Conservation (phyloP, 148 eudicot species). For the Cornus controversa region DNA sequence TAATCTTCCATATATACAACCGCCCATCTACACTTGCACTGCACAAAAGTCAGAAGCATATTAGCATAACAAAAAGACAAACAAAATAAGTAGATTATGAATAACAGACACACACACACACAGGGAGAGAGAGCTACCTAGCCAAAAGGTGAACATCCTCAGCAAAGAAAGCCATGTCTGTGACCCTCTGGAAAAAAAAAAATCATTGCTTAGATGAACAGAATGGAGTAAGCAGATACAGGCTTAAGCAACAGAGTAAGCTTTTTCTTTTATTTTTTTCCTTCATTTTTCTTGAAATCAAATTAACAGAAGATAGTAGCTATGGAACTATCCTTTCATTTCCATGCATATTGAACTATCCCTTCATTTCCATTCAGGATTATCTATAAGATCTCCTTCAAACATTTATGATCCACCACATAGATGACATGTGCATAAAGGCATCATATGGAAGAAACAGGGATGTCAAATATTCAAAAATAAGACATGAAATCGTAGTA, state of each 20-base stretch:
- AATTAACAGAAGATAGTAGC: background rate
- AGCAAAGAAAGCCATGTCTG: conserved; percentile 99
- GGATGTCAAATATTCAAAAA: background rate
- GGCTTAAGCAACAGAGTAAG: background rate
- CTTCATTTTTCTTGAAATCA: too few species aligned
- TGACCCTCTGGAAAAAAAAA: conserved; percentile 68
- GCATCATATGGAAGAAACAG: background rate
- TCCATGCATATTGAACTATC: background rate
- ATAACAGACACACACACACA: background rate
- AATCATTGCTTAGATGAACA: conserved; percentile 1
- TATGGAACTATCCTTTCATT: conserved; percentile 1
- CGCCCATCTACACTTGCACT: conserved; percentile 98
- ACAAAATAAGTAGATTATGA: background rate
- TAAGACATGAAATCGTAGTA: background rate
- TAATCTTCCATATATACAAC: conserved; percentile 86
- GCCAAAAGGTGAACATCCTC: conserved; percentile 99
- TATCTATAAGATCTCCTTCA: background rate
- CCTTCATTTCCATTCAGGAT: background rate
- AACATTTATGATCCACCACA: background rate
- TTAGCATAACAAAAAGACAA: conserved; percentile 20
- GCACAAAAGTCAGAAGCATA: conserved; percentile 24
- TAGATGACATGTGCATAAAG: background rate
- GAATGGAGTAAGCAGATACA: background rate
- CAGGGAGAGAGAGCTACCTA: conserved; percentile 45
- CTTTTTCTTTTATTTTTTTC: background rate